These are phyloP conservation scores for Mycena rebaudengoi DNA, from an alignment of 768 basidiomycete species.

Conservation along the genomic window DNA sequence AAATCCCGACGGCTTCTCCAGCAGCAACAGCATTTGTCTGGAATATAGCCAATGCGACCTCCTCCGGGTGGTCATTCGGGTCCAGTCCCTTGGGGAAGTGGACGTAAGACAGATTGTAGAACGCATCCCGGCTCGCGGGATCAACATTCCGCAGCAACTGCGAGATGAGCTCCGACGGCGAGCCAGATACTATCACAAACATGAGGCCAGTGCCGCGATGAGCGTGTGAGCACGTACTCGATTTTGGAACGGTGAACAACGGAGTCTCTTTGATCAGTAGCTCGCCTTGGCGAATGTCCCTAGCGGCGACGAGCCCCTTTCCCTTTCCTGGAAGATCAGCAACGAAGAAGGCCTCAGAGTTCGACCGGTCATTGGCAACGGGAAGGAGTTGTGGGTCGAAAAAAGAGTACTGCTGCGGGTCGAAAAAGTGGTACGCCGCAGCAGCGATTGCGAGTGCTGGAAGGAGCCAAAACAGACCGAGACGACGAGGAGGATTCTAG, in stretches of 20 bases:
- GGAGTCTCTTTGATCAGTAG: slow-evolving; percentile 63
- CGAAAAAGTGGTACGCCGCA: background rate
- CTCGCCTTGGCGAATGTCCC: slow-evolving; percentile 71
- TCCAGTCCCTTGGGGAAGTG: slow-evolving; percentile 54
- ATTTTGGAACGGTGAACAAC: slow-evolving; percentile 58
- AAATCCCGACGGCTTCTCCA: slow-evolving; percentile 64
- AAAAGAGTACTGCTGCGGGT: background rate
- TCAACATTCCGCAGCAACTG: slow-evolving; percentile 43
- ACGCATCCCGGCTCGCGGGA: slow-evolving; percentile 46
- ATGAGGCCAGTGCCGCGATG: background rate
- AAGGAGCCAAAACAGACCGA: too few species aligned
- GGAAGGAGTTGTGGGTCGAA: too few species aligned
- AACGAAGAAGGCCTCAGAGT: slow-evolving; percentile 42
- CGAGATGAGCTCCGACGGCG: slow-evolving; percentile 55
- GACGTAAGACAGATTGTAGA: slow-evolving; percentile 66
- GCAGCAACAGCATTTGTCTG: slow-evolving; percentile 72
- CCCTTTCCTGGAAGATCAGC: slow-evolving; percentile 62
- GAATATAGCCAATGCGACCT: slow-evolving; percentile 70
- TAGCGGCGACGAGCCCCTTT: slow-evolving; percentile 60
- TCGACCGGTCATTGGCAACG: background rate
- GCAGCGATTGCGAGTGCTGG: too few species aligned
- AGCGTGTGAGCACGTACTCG: slow-evolving; percentile 43
- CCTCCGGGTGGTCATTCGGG: slow-evolving; percentile 45
- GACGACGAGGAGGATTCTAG: background rate
- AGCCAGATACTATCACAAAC: slow-evolving; percentile 45